These are phyloP conservation scores for Ganoderma sinense DNA, from an alignment of 1,284 basidiomycete genomes.

Conservation along the genomic window DNA sequence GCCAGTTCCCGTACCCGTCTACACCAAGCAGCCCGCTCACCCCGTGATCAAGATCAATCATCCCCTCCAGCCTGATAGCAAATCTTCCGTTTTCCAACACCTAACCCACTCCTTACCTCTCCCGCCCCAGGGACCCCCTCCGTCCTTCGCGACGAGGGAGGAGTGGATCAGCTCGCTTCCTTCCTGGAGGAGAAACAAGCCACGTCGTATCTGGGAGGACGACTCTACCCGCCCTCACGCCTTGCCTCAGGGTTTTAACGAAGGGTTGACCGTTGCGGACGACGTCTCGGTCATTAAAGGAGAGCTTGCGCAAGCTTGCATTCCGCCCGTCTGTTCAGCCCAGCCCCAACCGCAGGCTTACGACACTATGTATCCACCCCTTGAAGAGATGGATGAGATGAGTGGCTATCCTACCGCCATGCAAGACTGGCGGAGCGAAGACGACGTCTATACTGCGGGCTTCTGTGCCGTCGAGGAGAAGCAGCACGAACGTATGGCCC, in stretches of 20 bases:
- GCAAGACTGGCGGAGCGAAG: slow-evolving; percentile 37
- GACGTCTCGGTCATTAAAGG: slow-evolving; percentile 85
- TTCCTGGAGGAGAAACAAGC: slow-evolving; percentile 71
- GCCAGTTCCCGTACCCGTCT: slow-evolving; percentile 81
- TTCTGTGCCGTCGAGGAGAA: slow-evolving; percentile 37
- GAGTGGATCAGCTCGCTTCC: slow-evolving; percentile 77
- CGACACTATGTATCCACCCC: slow-evolving; percentile 32
- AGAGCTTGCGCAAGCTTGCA: slow-evolving; percentile 79
- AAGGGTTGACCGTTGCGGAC: slow-evolving; percentile 70
- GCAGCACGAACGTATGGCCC: slow-evolving; percentile 38
- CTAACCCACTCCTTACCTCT: slow-evolving; percentile 64
- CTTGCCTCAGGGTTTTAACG: slow-evolving; percentile 61
- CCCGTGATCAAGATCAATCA: slow-evolving; percentile 65
- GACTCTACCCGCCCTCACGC: slow-evolving; percentile 40
- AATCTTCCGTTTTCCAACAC: slow-evolving; percentile 54
- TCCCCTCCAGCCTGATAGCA: slow-evolving; percentile 50
- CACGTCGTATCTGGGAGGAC: slow-evolving; percentile 70
- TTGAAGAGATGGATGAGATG: slow-evolving; percentile 53
- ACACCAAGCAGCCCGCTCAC: slow-evolving; percentile 63
- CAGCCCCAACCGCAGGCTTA: slow-evolving; percentile 14
- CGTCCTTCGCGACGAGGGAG: slow-evolving; percentile 69
- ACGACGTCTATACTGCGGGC: slow-evolving; percentile 27
- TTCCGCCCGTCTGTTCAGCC: slow-evolving; percentile 69
- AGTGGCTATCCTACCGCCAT: slow-evolving; percentile 32
- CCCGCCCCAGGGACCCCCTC: slow-evolving; percentile 64